These are phyloP conservation scores for Psophocarpus tetragonolobus DNA, from an alignment of 306 rosid species.

Conservation along the genomic window DNA sequence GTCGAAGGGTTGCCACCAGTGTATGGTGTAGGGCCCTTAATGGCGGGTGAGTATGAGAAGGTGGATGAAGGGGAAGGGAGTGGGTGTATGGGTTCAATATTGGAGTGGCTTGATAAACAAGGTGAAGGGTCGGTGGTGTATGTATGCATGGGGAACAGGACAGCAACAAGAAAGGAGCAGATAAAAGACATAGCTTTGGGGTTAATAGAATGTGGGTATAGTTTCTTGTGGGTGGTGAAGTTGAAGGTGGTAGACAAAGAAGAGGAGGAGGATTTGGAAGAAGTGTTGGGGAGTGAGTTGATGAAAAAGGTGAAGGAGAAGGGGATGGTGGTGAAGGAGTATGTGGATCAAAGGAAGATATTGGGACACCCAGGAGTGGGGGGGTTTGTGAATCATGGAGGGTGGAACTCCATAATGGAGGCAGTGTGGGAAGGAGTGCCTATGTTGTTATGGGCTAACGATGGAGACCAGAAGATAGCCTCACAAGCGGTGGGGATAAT, in stretches of 20 bases:
- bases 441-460: background rate
- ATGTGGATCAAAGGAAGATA: background rate
- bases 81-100: background rate
- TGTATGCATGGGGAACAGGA: constrained; percentile 52
- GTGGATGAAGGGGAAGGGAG: background rate
- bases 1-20: background rate
- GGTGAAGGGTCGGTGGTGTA: constrained; percentile 47
- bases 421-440: background rate
- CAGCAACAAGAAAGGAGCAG: constrained; percentile 36
- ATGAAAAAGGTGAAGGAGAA: background rate
- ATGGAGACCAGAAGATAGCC: background rate
- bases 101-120: constrained; percentile 46
- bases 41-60: constrained; percentile 41
- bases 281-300: background rate
- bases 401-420: background rate
- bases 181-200: constrained; percentile 43
- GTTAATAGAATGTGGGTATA: background rate
- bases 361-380: background rate
- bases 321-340: background rate
- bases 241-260: background rate
- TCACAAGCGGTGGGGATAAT: background rate
- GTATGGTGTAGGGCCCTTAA: constrained; percentile 32
- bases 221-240: background rate
- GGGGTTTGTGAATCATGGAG: background rate
- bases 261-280: background rate